These are phyloP conservation scores for Exophiala dermatitidis DNA, from an alignment of 2,329 filamentous ascomycete genomes.

Conservation along the genomic window DNA sequence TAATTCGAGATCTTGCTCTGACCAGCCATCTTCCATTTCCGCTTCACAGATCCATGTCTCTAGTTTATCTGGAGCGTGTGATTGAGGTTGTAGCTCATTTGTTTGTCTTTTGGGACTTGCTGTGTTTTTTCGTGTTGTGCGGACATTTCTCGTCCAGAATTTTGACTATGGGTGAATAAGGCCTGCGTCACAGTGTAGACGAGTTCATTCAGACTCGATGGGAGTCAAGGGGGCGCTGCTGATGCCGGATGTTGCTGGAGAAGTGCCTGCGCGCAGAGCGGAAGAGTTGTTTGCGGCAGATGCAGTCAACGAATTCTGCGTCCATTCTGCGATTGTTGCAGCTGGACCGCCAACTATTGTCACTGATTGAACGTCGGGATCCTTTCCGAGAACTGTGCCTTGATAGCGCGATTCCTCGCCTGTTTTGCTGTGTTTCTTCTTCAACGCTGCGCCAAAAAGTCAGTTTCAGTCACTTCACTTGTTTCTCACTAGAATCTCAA, in stretches of 20 bases:
- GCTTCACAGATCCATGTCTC: too few species aligned
- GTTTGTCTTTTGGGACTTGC: too few species aligned
- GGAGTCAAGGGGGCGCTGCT: constrained; percentile 22
- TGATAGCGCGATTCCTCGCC: constrained; percentile 80
- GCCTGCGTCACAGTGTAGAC: too few species aligned
- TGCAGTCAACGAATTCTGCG: constrained; percentile 6
- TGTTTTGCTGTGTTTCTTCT: constrained; percentile 86
- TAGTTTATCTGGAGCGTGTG: too few species aligned
- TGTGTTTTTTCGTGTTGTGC: too few species aligned
- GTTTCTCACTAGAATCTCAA: too few species aligned
- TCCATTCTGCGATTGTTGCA: constrained; percentile 62
- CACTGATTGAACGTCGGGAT: constrained; percentile 62
- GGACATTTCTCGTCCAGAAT: too few species aligned
- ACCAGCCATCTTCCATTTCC: too few species aligned
- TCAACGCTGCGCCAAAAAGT: constrained; percentile 52
- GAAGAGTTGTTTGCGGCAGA: background rate
- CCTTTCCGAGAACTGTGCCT: constrained; percentile 73
- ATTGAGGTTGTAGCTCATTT: too few species aligned
- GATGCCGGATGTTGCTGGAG: constrained; percentile 23
- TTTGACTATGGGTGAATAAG: too few species aligned
- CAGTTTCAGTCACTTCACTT: background rate
- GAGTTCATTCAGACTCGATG: constrained; percentile 11
- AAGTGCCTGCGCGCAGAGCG: constrained; percentile 10
- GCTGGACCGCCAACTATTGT: constrained; percentile 70
- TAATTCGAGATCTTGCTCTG: too few species aligned